A percentile compares a stretch with the other conserved stretches of the same genome.
Conservation (phyloP, 352 stramenopile species). For the Phytopythium montanum region DNA sequence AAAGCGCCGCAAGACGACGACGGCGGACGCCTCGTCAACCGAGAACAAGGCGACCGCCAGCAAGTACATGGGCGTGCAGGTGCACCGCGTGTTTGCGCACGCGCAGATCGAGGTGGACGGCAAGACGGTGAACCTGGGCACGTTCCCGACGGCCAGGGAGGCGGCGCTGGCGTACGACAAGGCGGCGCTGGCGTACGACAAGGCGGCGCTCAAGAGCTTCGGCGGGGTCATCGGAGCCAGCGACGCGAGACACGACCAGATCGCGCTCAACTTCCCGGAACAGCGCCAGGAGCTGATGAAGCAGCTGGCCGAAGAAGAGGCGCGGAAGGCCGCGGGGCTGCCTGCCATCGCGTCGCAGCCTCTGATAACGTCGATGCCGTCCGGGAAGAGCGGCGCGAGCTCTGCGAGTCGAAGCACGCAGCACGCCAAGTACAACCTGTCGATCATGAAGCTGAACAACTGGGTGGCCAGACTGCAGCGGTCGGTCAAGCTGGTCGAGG, state of each 20-base stretch:
- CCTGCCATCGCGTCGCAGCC: conserved; percentile 6
- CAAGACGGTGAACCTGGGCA: conserved; percentile 73
- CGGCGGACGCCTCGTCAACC: background rate
- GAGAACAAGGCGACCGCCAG: conserved; percentile 17
- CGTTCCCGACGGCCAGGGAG: conserved; percentile 62
- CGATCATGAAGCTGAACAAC: conserved; percentile 71
- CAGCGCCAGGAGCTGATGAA: conserved; percentile 50
- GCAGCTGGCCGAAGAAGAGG: conserved; percentile 61
- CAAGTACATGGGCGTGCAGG: conserved; percentile 71
- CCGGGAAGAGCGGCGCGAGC: conserved; percentile 12
- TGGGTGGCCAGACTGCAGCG: conserved; percentile 71
- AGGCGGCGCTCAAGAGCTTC: conserved; percentile 73
- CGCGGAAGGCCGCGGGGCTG: conserved; percentile 38
- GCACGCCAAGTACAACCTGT: conserved; percentile 69
- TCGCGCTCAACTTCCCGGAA: conserved; percentile 77
- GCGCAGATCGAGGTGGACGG: conserved; percentile 79
- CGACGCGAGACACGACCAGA: conserved; percentile 35
- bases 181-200: conserved; percentile 80
- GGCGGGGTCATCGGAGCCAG: conserved; percentile 38
- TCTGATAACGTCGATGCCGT: background rate
- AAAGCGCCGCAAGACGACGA: conserved; percentile 32
- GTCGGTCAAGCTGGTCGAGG: conserved; percentile 76
- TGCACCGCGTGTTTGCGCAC: conserved; percentile 68
- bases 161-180: conserved; percentile 82
- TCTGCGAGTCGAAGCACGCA: conserved; percentile 56